Evolutionary conservation across 2,329 filamentous ascomycete species (phyloP).

Genomic region (Nothomitra cinnamomea): DNA sequence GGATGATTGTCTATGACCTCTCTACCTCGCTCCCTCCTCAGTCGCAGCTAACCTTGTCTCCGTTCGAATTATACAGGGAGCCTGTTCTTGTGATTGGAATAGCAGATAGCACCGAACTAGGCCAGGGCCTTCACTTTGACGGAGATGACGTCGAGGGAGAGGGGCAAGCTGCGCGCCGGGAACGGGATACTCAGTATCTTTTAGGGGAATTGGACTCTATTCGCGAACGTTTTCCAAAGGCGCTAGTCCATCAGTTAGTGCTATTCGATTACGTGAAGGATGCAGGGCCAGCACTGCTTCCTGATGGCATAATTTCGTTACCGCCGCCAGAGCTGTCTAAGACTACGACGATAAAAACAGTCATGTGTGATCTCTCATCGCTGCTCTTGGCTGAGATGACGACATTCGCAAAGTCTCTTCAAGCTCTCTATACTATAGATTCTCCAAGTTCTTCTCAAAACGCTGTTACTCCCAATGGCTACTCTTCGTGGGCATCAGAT

Average conservation of each 20-base stretch:
- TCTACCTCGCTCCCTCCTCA: slow-evolving; percentile 63
- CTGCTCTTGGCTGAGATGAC: slow-evolving; percentile 60
- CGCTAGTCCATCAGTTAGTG: slow-evolving; percentile 60
- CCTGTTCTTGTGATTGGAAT: slow-evolving; percentile 70
- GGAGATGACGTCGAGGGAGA: slow-evolving; percentile 9
- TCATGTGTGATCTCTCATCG: slow-evolving; percentile 65
- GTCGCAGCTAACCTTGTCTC: slow-evolving; percentile 62
- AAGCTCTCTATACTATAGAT: slow-evolving; percentile 32
- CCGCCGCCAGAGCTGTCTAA: slow-evolving; percentile 52
- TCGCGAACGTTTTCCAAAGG: slow-evolving; percentile 55
- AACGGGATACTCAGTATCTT: slow-evolving; percentile 23
- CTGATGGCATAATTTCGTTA: slow-evolving; percentile 52
- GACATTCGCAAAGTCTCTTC: slow-evolving; percentile 53
- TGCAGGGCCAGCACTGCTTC: slow-evolving; percentile 16
- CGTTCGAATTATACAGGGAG: slow-evolving; percentile 82
- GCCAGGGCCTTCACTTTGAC: slow-evolving; percentile 7
- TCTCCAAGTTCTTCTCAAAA: slow-evolving; percentile 17
- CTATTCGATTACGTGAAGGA: slow-evolving; percentile 55
- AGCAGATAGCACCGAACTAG: slow-evolving; percentile 54
- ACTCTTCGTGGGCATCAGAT: slow-evolving; percentile 14
- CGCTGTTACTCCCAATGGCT: slow-evolving; percentile 25
- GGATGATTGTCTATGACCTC: slow-evolving; percentile 76
- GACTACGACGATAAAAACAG: slow-evolving; percentile 58
- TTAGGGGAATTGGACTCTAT: slow-evolving; percentile 51
- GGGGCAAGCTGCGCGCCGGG: slow-evolving; percentile 4